Base-by-base conservation (phyloP, 2,329 filamentous ascomycete species). In the Alternaria triticina region DNA sequence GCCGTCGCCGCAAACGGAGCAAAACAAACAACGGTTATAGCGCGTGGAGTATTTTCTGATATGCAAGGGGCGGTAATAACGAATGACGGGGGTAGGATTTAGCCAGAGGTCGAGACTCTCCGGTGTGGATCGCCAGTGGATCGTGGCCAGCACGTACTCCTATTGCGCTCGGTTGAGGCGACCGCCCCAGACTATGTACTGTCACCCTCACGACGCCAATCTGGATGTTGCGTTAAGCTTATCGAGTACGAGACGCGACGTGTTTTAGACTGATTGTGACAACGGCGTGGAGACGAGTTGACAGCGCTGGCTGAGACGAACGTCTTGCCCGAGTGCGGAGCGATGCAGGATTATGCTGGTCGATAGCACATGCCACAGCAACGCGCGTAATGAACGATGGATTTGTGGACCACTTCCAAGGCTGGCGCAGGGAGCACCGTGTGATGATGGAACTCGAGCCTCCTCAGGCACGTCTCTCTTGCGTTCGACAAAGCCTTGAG, bases 21-120 rank as follows among this genome's bases (percentile, higher is more conserved):
- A 40, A 40, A 49, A 54, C 36, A 56, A 58, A 43, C 46, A 52
- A 57, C 30, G 49, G 40, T 27, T 43, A 59, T 52, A 44, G 56
- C 46, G 55, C 27, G 59, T 44, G 51, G 23, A 59, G 51, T 33
- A 36, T 36, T 43, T 28, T 43, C 43, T 36, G 40, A 28, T 27
- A 47, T 56, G 63, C 60, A 59, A 62, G 63, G 62, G 52, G 60
- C 59, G 56, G 56, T 62, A 59, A 63, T 63, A 52, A 63, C 43
- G 51, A 49, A 45, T 30, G 60, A 50, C 56, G 60, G 57, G 63
- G 63, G 63, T 54, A 5, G 45, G 52, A 54, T 50, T 54, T 60
- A 62, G 60, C 51, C 52, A 63, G 54, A 47, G 57, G 57, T 66
- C 54, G 52, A 54, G 55, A 59, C 59, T 65, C 51, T 56, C 17